Conservation (phyloP, 2,329 filamentous ascomycete species). For the Spiromastix sp. region DNA sequence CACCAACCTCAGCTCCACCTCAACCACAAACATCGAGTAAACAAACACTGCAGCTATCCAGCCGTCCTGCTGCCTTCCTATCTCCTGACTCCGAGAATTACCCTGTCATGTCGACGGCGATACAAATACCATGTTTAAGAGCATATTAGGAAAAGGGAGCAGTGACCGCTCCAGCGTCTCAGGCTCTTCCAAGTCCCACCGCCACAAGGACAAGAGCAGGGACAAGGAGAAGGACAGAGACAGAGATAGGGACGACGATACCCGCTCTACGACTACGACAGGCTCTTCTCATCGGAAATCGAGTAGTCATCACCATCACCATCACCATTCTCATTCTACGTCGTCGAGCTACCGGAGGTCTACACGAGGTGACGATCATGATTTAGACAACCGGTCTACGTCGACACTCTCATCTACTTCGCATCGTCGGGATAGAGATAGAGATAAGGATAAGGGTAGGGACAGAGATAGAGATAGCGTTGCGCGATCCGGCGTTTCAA, state of each 20-base stretch:
- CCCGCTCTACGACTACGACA: no score
- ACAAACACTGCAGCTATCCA: no score
- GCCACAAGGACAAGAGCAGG: conserved; percentile 19
- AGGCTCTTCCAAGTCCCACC: conserved; percentile 12
- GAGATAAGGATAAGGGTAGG: conserved; percentile 2
- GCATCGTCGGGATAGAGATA: conserved; percentile 4
- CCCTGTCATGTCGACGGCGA: no score
- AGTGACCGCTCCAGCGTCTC: conserved; percentile 4
- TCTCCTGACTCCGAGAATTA: no score
- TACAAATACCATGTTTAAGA: conserved; percentile 6
- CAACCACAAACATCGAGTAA: no score
- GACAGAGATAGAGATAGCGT: conserved; percentile 10
- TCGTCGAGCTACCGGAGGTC: conserved; percentile 29
- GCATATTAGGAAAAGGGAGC: conserved; percentile 4
- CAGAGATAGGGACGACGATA: conserved; percentile 3
- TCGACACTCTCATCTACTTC: conserved; percentile 13
- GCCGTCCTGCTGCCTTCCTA: no score
- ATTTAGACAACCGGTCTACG: conserved; percentile 23
- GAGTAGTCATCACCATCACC: no score
- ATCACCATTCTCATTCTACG: conserved; percentile 12
- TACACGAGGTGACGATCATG: conserved; percentile 38
- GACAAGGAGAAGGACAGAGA: conserved; percentile 1
- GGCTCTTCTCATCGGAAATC: conserved; percentile 15
- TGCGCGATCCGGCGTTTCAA: conserved; percentile 14
- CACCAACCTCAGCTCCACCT: no score